These are phyloP conservation scores for Boletus bicolor DNA, from an alignment of 768 basidiomycete genomes.

Conservation along the genomic window DNA sequence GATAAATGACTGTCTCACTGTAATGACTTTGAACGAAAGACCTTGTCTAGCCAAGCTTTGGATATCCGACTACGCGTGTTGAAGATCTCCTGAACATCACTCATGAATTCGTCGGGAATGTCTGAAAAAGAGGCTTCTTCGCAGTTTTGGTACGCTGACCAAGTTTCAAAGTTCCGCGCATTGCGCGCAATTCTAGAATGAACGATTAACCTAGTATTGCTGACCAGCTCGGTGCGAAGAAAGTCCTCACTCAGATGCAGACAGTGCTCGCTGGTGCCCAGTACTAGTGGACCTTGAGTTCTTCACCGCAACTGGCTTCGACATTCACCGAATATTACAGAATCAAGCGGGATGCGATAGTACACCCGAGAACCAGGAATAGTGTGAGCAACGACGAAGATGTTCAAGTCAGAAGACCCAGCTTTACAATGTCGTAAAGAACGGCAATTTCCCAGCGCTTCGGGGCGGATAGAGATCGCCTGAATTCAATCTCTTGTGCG, in stretches of 20 bases:
- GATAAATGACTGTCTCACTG: neutral
- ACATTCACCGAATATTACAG: conserved; percentile 11
- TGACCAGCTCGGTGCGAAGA: neutral
- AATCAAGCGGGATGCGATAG: neutral
- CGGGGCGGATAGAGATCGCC: conserved; percentile 1
- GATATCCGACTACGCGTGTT: conserved; percentile 36
- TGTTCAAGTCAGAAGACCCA: conserved; percentile 2
- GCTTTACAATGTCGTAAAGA: conserved; percentile 15
- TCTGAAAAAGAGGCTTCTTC: conserved; percentile 49
- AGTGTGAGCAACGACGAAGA: neutral
- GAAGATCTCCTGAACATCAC: conserved; percentile 39
- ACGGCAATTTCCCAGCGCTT: neutral
- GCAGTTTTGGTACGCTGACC: conserved; percentile 47
- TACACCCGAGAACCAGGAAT: neutral
- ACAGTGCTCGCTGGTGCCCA: conserved; percentile 35
- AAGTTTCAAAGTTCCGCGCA: conserved; percentile 47
- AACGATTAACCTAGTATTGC: neutral
- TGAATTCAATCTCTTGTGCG: neutral
- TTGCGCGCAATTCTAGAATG: conserved; percentile 46
- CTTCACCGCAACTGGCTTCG: conserved; percentile 14
- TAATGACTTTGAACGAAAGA: conserved; percentile 13
- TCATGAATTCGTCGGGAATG: conserved; percentile 38
- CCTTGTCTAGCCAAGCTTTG: conserved; percentile 42
- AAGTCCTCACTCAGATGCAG: conserved; percentile 44
- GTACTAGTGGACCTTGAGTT: conserved; percentile 9